These are phyloP conservation scores for Ogataea zsoltii DNA, from an alignment of 805 yeast genomes.

Conservation along the genomic window DNA sequence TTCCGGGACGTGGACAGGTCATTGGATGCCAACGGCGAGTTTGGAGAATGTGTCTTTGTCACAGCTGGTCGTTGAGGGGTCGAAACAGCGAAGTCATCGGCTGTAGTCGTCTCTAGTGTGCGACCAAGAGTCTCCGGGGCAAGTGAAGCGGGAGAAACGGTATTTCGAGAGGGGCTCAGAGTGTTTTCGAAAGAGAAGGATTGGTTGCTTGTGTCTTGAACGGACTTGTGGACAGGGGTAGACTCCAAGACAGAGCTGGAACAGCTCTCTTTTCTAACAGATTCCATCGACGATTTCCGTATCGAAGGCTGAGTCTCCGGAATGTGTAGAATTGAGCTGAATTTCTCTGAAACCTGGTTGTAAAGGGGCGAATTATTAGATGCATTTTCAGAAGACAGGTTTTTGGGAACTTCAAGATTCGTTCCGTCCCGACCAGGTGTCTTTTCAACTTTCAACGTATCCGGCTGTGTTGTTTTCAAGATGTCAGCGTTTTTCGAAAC, in stretches of 20 bases:
- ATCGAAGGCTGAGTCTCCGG: conserved; percentile 9
- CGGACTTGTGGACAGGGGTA: background rate
- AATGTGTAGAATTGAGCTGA: conserved; percentile 17
- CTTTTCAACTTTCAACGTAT: background rate
- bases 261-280: background rate
- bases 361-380: conserved; percentile 22
- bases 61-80: background rate
- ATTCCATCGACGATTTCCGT: background rate
- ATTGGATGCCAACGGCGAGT: background rate
- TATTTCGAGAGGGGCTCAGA: background rate
- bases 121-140: background rate
- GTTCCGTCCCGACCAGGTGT: background rate
- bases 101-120: conserved; percentile 6
- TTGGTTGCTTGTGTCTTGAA: conserved; percentile 1
- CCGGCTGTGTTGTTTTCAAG: background rate
- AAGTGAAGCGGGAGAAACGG: background rate
- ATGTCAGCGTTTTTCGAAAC: conserved; percentile 5
- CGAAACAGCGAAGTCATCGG: background rate
- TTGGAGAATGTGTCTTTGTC: background rate
- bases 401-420: conserved; percentile 4
- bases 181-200: conserved; percentile 15
- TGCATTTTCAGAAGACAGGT: background rate
- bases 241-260: background rate
- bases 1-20: conserved; percentile 10
- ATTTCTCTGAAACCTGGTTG: conserved; percentile 22